Conservation (phyloP, 768 basidiomycete species). For the Hortiboletus flavorubellus region DNA sequence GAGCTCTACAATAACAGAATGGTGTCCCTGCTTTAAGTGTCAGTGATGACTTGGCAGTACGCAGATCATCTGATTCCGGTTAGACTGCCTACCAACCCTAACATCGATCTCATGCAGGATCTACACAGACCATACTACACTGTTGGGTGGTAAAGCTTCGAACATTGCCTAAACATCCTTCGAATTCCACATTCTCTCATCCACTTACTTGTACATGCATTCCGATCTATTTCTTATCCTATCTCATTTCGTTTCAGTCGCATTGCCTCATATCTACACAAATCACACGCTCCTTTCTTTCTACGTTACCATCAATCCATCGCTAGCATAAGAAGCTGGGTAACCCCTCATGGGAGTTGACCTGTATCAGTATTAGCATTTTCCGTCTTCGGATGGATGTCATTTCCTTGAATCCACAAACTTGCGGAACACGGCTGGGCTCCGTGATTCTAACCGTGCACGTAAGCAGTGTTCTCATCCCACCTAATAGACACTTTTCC, state of each 20-base stretch:
- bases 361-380: slow-evolving; percentile 8
- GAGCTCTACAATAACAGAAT: too few species aligned
- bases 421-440: neutral
- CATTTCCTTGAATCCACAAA: neutral
- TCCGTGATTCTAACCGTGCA: neutral
- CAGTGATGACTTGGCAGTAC: slow-evolving; percentile 7
- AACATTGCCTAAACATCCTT: neutral
- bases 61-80: neutral
- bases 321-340: neutral
- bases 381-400: neutral
- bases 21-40: neutral
- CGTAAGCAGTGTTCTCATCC: too few species aligned
- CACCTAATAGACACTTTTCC: too few species aligned
- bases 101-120: neutral
- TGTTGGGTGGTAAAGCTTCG: slow-evolving; percentile 6
- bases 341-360: neutral
- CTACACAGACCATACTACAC: slow-evolving; percentile 5
- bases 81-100: neutral
- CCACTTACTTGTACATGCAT: neutral
- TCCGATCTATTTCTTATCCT: neutral
- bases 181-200: neutral
- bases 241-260: neutral
- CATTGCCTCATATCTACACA: neutral
- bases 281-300: neutral
- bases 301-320: neutral